These are phyloP conservation scores for Apophysomyces sp. DNA, from an alignment of 371 early-diverging fungal species.

Conservation along the genomic window DNA sequence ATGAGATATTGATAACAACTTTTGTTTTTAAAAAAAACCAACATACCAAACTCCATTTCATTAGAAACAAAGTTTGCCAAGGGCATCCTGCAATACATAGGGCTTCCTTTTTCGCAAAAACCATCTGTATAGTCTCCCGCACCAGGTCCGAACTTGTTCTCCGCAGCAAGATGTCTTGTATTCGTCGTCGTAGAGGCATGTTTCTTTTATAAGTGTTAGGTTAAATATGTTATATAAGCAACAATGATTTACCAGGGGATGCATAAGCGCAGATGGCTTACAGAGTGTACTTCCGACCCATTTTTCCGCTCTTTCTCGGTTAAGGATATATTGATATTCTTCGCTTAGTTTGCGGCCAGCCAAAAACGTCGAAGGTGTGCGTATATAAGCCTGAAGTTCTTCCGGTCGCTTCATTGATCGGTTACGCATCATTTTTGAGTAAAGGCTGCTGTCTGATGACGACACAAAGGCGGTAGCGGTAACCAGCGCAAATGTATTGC, in stretches of 20 bases:
- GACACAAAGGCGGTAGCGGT: slow-evolving; percentile 31
- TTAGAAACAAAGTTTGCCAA: neutral
- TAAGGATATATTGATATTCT: slow-evolving; percentile 59
- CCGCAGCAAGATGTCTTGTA: neutral
- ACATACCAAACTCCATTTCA: neutral
- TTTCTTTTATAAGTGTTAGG: neutral
- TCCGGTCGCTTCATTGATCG: neutral
- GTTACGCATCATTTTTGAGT: neutral
- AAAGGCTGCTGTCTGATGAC: neutral
- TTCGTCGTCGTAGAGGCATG: neutral
- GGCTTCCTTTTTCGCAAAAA: too few species aligned
- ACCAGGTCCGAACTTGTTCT: neutral
- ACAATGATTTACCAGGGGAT: slow-evolving; percentile 40
- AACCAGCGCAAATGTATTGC: slow-evolving; percentile 21
- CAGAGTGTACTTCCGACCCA: slow-evolving; percentile 52
- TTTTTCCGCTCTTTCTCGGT: slow-evolving; percentile 45
- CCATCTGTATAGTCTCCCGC: too few species aligned
- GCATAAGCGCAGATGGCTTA: slow-evolving; percentile 50
- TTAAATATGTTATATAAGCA: neutral
- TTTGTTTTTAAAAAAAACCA: too few species aligned
- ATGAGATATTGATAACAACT: neutral
- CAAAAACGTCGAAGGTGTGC: slow-evolving; percentile 21
- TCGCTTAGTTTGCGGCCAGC: slow-evolving; percentile 49
- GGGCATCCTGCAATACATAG: neutral
- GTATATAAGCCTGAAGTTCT: neutral